These are phyloP conservation scores for Alternaria arborescens DNA, from an alignment of 2,329 filamentous ascomycete genomes.

Conservation along the genomic window DNA sequence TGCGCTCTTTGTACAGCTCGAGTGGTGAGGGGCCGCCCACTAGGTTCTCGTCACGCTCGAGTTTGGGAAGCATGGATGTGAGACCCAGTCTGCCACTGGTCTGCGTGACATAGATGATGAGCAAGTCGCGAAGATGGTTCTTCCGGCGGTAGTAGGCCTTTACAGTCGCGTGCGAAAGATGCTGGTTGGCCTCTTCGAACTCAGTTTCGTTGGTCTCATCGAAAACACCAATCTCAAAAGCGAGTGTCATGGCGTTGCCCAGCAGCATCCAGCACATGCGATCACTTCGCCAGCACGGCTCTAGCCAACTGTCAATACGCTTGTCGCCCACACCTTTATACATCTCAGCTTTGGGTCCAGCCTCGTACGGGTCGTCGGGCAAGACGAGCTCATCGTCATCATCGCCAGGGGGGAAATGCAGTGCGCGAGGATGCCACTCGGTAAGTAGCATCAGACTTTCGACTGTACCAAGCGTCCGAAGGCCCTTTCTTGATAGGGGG, in stretches of 20 bases:
- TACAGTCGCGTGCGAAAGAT: constrained; percentile 65
- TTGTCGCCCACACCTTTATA: constrained; percentile 76
- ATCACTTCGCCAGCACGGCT: constrained; percentile 89
- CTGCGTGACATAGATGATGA: constrained; percentile 91
- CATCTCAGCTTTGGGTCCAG: constrained; percentile 48
- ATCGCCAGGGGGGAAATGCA: constrained; percentile 85
- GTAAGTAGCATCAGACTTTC: constrained; percentile 94
- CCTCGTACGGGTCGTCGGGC: constrained; percentile 72
- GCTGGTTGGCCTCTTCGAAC: constrained; percentile 54
- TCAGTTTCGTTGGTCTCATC: constrained; percentile 82
- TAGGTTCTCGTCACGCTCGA: constrained; percentile 41
- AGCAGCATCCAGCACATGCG: constrained; percentile 98
- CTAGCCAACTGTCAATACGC: constrained; percentile 92
- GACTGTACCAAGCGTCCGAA: constrained; percentile 90
- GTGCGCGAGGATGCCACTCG: constrained; percentile 93
- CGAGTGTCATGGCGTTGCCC: constrained; percentile 86
- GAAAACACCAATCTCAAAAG: constrained; percentile 94
- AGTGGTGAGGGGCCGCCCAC: constrained; percentile 40
- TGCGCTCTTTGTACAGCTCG: constrained; percentile 48
- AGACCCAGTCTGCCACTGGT: constrained; percentile 91
- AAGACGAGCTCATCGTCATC: constrained; percentile 70
- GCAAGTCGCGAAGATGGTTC: constrained; percentile 81
- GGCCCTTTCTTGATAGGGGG: constrained; percentile 67
- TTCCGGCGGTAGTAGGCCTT: constrained; percentile 79
- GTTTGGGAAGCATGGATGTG: constrained; percentile 85